These are phyloP conservation scores for Acacia confusa DNA, from an alignment of 306 rosid genomes.

Conservation along the genomic window DNA sequence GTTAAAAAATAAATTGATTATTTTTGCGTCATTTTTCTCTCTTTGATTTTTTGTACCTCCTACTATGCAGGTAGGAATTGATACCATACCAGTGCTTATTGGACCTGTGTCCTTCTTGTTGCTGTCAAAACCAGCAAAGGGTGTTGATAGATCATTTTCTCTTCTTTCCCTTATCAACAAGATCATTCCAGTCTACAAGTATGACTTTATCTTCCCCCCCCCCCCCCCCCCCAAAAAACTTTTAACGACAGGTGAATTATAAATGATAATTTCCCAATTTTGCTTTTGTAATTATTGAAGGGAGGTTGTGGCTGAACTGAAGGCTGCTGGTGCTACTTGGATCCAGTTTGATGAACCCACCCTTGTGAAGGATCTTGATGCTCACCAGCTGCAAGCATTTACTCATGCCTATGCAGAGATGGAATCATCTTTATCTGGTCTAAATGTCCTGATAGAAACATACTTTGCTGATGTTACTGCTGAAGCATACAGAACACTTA, in stretches of 20 bases:
- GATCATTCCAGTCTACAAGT: conserved; percentile 77
- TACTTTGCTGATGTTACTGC: conserved; percentile 80
- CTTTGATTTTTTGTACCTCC: neutral
- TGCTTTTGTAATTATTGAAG: conserved; percentile 38
- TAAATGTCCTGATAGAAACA: conserved; percentile 69
- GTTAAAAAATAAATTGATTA: neutral
- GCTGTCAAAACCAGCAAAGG: conserved; percentile 82
- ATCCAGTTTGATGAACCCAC: conserved; percentile 88
- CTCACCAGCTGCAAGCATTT: conserved; percentile 70
- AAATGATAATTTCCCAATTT: neutral
- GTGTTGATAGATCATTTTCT: conserved; percentile 64
- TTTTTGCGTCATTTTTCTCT: neutral
- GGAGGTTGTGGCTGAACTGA: conserved; percentile 79
- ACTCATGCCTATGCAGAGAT: conserved; percentile 58
- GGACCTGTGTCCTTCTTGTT: conserved; percentile 86
- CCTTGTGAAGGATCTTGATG: conserved; percentile 70
- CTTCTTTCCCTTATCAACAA: conserved; percentile 60
- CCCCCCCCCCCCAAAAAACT: no score
- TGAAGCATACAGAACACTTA: conserved; percentile 67
- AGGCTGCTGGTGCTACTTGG: conserved; percentile 85
- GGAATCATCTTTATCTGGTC: conserved; percentile 68
- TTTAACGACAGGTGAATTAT: conserved; percentile 10
- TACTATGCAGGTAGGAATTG: conserved; percentile 65
- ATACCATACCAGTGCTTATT: conserved; percentile 74
- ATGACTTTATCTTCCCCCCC: conserved; percentile 29